These are phyloP conservation scores for Cardamine chenopodiifolia DNA, from an alignment of 345 rosid species.

Conservation along the genomic window DNA sequence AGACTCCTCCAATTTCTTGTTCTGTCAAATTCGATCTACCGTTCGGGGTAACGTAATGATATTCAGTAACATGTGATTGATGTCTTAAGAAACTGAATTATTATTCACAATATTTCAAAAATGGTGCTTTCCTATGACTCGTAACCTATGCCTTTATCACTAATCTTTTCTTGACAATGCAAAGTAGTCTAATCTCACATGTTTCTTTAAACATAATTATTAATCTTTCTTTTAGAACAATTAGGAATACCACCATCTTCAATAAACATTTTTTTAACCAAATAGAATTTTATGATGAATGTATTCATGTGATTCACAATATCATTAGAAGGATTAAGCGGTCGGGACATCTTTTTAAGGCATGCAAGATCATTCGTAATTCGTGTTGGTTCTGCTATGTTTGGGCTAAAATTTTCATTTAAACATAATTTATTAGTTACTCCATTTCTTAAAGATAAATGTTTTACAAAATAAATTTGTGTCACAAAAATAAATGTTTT, in stretches of 20 bases:
- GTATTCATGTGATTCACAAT: neutral
- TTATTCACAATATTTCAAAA: constrained; percentile 32
- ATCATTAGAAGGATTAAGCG: neutral
- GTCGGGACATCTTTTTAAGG: neutral
- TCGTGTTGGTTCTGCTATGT: neutral
- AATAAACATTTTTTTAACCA: neutral
- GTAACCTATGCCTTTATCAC: constrained; percentile 31
- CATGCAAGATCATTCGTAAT: neutral
- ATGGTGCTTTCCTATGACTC: constrained; percentile 36
- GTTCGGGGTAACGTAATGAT: constrained; percentile 15
- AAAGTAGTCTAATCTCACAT: constrained; percentile 18
- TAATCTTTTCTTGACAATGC: constrained; percentile 9
- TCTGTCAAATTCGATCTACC: constrained; percentile 39
- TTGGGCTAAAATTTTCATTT: neutral
- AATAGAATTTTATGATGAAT: neutral
- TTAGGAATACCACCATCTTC: constrained; percentile 2
- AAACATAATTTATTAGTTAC: neutral
- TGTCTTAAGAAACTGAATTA: constrained; percentile 29
- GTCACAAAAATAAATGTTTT: no score
- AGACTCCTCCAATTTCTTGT: constrained; percentile 38
- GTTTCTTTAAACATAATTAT: neutral
- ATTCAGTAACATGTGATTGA: constrained; percentile 34
- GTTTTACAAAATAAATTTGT: no score
- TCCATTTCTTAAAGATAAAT: no score
- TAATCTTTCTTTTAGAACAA: neutral